These are phyloP conservation scores for Cladophialophora immunda DNA, from an alignment of 2,329 filamentous ascomycete genomes.

Conservation along the genomic window DNA sequence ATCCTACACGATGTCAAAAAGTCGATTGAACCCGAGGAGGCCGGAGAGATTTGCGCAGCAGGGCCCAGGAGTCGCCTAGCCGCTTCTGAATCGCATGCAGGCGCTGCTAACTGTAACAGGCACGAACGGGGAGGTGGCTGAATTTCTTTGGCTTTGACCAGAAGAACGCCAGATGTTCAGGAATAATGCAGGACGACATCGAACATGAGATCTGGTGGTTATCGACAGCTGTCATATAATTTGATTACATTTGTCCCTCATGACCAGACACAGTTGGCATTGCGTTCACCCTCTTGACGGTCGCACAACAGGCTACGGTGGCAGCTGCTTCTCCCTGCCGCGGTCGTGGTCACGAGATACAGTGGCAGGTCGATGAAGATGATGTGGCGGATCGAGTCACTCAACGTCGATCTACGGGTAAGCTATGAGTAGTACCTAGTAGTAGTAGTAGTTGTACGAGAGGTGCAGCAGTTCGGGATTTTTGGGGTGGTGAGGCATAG, in stretches of 20 bases:
- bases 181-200: background rate
- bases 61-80: background rate
- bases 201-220: background rate
- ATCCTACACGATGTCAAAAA: background rate
- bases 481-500: background rate
- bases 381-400: background rate
- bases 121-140: constrained; percentile 1
- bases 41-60: background rate
- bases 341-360: background rate
- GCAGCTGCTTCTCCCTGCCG: background rate
- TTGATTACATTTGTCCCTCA: background rate
- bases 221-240: background rate
- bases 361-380: background rate
- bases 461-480: background rate
- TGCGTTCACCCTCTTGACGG: background rate
- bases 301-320: background rate
- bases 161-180: background rate
- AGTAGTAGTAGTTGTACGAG: background rate
- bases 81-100: background rate
- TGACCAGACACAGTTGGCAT: background rate
- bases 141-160: background rate
- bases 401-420: background rate
- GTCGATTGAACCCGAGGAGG: background rate
- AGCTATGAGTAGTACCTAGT: background rate
- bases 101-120: background rate